Conservation (phyloP, 768 basidiomycete species). For the Trametes sanguinea region DNA sequence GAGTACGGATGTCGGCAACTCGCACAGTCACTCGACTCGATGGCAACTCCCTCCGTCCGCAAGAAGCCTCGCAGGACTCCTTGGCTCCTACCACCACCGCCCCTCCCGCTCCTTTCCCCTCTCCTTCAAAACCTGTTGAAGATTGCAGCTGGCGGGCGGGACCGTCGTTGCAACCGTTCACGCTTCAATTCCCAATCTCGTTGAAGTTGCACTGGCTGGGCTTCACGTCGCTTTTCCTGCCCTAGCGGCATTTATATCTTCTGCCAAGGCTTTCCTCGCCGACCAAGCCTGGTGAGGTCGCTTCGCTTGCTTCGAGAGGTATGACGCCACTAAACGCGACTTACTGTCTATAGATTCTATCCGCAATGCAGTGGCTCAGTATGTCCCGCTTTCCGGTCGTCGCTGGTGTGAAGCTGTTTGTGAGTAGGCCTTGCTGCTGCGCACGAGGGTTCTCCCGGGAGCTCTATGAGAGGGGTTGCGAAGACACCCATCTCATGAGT, state of each 20-base stretch:
- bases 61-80: constrained; percentile 14
- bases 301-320: not conserved
- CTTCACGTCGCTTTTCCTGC: constrained; percentile 34
- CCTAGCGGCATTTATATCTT: constrained; percentile 45
- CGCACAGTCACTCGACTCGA: not conserved
- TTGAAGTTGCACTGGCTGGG: constrained; percentile 31
- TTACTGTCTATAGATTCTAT: not conserved
- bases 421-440: constrained; percentile 9
- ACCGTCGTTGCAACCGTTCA: constrained; percentile 33
- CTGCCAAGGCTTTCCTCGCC: constrained; percentile 23
- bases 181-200: constrained; percentile 12
- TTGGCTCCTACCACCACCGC: constrained; percentile 22
- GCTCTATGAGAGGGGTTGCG: too few relatives aligned
- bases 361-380: constrained; percentile 12
- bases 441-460: not conserved
- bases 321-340: constrained; percentile 11
- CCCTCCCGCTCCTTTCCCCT: constrained; percentile 30
- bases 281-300: constrained; percentile 10
- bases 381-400: constrained; percentile 13
- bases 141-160: constrained; percentile 36
- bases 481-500: not conserved
- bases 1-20: not conserved
- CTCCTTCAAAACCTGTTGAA: constrained; percentile 23
- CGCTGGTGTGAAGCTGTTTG: constrained; percentile 23
- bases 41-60: constrained; percentile 18